Evolutionary conservation across 163 green algal genomes (phyloP), one percentile per base, ranked within the genome.

Genomic region (Scenedesmus sp.): DNA sequence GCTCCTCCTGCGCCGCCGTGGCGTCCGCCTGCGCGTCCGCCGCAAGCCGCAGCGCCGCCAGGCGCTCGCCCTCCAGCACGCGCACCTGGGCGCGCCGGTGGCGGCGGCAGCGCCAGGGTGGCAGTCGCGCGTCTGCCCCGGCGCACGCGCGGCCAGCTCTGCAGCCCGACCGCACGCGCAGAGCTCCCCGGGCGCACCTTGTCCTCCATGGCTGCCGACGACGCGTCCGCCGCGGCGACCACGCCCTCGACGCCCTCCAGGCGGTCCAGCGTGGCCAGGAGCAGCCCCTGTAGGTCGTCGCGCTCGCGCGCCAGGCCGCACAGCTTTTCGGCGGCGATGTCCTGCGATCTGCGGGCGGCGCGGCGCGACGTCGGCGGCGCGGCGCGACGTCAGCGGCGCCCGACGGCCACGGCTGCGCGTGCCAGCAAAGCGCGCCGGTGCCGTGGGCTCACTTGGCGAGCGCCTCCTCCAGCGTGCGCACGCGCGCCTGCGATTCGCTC

Each of bases 191-290:
- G 17, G 20, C 83, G 0, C 74, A 90, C 86, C 84, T 89, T 89
- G n/a, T 89, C 81, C 69, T 92, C 80, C 82, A 92, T 87, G 9
- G 86, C 72, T 33, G 66, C 81, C n/a, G 71, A 83, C 34, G 73
- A 84, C 44, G 82, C 60, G 54, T 92, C 88, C 34, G 88, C 86
- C 15, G 83, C 70, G 18, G 85, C 72, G 60, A 91, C 88, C 42
- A 89, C 72, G 13, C 85, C 82, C 63, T 92, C 85, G 53, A 91
- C 88, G 36, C 84, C 80, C 73, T 92, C 88, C 66, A 92, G 75
- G 15, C 86, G 80, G 75, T 90, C 77, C 65, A 92, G 82, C 20
- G 84, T 89, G 24, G 86, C 86, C 73, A 89, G 36, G 56, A 92
- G 85, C 63, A 92, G 71, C 13, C 73, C 82, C 50, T 81, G 89